These are phyloP conservation scores for Ogataea degrootiae DNA, from an alignment of 805 yeast species.

Conservation along the genomic window DNA sequence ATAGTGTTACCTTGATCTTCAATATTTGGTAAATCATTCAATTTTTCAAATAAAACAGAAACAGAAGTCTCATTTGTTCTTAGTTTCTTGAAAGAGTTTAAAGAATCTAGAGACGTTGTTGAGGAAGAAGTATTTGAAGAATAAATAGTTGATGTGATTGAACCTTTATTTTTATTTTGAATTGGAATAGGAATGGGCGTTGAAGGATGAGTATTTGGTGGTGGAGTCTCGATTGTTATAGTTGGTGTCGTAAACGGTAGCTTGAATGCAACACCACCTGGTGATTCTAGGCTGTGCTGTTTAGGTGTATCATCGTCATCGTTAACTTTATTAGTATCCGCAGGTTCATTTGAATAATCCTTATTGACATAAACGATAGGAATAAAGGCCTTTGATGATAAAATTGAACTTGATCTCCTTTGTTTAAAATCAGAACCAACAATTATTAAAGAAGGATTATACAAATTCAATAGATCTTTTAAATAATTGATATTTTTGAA, in stretches of 20 bases:
- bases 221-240: constrained; percentile 11
- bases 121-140: constrained; percentile 8
- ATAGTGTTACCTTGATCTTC: constrained; percentile 17
- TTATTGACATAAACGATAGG: constrained; percentile 25
- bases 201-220: not conserved
- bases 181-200: constrained; percentile 1
- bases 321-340: not conserved
- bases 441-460: constrained; percentile 53
- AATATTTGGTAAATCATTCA: constrained; percentile 22
- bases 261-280: constrained; percentile 20
- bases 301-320: constrained; percentile 7
- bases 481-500: constrained; percentile 45
- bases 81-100: constrained; percentile 11
- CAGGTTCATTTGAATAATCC: constrained; percentile 8
- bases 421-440: constrained; percentile 31
- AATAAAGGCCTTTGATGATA: constrained; percentile 21
- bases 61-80: constrained; percentile 20
- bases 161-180: constrained; percentile 5
- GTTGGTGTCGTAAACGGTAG: constrained; percentile 19
- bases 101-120: constrained; percentile 12
- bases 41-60: constrained; percentile 19
- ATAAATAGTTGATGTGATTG: constrained; percentile 7
- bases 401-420: constrained; percentile 25
- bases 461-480: constrained; percentile 49
- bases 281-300: constrained; percentile 5